Evolutionary conservation across 2,329 filamentous ascomycete genomes (phyloP), one percentile per base, ranked within the genome.

Genomic region (Elsinoe fawcettii): DNA sequence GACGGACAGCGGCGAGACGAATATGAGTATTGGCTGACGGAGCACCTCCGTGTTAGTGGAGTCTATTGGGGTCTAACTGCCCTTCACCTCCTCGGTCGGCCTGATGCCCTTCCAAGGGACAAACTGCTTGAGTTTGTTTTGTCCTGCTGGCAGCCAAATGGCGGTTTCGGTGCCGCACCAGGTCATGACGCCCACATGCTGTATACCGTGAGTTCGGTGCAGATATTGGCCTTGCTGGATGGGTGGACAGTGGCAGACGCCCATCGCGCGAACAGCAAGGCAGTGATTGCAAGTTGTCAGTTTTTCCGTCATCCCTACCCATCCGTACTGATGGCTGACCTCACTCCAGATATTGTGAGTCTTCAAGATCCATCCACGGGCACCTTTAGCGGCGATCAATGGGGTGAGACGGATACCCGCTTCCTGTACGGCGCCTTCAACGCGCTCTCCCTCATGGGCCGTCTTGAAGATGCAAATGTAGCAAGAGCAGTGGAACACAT

Each of bases 1-100:
- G 7, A 9, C 56, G 56, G 64, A 63, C 74, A 87, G 83, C 86
- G 87, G 69, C 90, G 88, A 75, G 90, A 97, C 77, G 89, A 96
- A 73, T 85, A 96, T 65, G 90, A 96, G 72, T 99, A 97, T 76
- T 96, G 92, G 87, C 79, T 97, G 69, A 99, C 93, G 12, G 92
- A 99, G 73, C 93, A 99, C 71, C 80, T 99, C 63, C 90, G 93
- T 60, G 81, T 99, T 58, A 96, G 93, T 70, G 93, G 93, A 44
- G 82, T 99, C 49, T 99, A 99, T 73, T 99, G 93, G 93, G 93
- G 93, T 12, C 75, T 99, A 58, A 93, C 86, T 5, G 87, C 92
- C 5, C 80, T 97, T 39, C 87, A 96, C 75, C 80, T 97, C 25
- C 83, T 99, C 59, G 82, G 85, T 51, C 85, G 81, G 57, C 89